Evolutionary conservation across 192 early-diverging fungal species (phyloP), one percentile per base, ranked within the genome.

Genomic region (Backusella tarrabulga): DNA sequence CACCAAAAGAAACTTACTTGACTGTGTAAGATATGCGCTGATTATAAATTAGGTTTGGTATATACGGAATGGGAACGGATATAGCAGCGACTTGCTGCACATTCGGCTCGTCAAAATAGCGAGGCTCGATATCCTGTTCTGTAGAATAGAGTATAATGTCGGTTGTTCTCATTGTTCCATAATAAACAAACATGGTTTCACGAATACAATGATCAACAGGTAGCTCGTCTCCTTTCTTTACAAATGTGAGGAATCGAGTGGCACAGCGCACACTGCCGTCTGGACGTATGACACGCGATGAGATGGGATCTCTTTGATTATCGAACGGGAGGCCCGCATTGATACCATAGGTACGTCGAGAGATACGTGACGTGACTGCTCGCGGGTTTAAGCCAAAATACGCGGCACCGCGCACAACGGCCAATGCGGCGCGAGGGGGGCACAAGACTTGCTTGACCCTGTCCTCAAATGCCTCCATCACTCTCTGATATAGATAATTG

Each of bases 351-450:
- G 84, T 85, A 4, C 86, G 78, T 50, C 86, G 80, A 29, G 78
- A 77, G 34, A 87, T 80, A 26, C 86, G 83, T 0, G 84, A 78
- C 41, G 80, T 85, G n/a, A 88, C 79, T 0, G 74, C 76, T 21
- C 78, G 74, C 29, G 83, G 84, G 35, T 85, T 79, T 23, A 86
- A 26, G 1, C 87, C 88, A 40, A 83, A 85, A n/a, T 76, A 78
- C n/a, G 86, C 86, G 34, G 88, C 88, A 14, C 88, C 88, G 56
- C 86, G 83, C 15, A 89, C 83, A 32, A 89, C 83, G n/a, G 88
- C 88, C 35, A 87, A 67, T 8, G 80, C 83, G 6, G 86, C 85
- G 42, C 81, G 74, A 23, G 81, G 76, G 9, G 88, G 85, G 36
- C 80, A 76, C 11, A 82, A 73, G 29, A 89, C 86, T 35, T 81